Evolutionary conservation across 192 early-diverging fungal genomes (phyloP).

Genomic region (Coemansia sp.): DNA sequence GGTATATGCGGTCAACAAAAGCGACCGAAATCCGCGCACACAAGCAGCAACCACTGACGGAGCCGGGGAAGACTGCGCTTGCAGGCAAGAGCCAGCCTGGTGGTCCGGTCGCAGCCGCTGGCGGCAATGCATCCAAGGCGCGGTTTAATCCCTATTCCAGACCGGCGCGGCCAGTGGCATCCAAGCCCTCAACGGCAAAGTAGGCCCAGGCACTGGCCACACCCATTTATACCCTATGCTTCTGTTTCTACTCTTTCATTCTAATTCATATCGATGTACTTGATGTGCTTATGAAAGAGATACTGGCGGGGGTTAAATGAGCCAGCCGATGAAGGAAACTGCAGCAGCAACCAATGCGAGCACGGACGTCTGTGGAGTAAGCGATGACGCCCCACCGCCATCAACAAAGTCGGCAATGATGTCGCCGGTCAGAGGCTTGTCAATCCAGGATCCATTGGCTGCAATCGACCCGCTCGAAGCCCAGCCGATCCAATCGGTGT

Average conservation of each 20-base stretch:
- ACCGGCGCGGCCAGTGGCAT: slow-evolving; percentile 4
- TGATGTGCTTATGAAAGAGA: not conserved
- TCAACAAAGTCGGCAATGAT: slow-evolving; percentile 25
- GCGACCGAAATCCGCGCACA: slow-evolving; percentile 33
- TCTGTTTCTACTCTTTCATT: not conserved
- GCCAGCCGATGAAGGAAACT: slow-evolving; percentile 1
- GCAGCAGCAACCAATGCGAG: not conserved
- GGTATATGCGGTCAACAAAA: slow-evolving; percentile 39
- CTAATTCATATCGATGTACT: not conserved
- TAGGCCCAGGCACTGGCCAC: no score
- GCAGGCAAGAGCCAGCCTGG: not conserved
- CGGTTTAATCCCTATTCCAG: slow-evolving; percentile 30
- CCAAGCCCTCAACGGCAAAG: slow-evolving; percentile 18
- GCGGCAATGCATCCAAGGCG: slow-evolving; percentile 3
- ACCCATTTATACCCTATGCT: no score
- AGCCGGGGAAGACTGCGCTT: no score
- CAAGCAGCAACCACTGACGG: slow-evolving; percentile 5
- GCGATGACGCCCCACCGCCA: not conserved
- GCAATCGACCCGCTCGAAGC: slow-evolving; percentile 34
- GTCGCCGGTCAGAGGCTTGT: slow-evolving; percentile 21
- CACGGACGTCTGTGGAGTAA: not conserved
- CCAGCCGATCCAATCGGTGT: slow-evolving; percentile 51
- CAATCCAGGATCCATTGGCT: slow-evolving; percentile 36
- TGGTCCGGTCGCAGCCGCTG: not conserved
- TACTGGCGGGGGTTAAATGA: not conserved